phyloP scores from a whole-genome alignment of 768 basidiomycete genomes.

The Pleurotus giganteus region DNA sequence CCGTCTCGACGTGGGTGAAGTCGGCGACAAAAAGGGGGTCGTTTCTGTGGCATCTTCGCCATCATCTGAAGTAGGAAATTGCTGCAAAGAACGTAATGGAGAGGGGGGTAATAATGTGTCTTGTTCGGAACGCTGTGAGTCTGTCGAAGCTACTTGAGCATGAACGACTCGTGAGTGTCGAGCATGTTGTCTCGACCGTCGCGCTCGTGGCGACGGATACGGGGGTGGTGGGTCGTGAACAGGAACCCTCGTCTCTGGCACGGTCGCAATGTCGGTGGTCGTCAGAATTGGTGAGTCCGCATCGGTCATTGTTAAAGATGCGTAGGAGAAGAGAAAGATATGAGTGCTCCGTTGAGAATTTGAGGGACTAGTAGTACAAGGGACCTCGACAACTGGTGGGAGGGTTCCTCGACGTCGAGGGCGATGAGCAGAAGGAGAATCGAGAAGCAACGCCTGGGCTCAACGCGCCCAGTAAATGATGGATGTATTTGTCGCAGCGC shows the following conservation, averaged over 20 bases:
- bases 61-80: constrained; percentile 23
- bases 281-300: not conserved
- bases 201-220: constrained; percentile 43
- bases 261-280: not conserved
- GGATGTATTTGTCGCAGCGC: no score
- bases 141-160: constrained; percentile 27
- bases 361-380: no score
- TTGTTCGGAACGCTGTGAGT: constrained; percentile 30
- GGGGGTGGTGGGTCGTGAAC: constrained; percentile 65
- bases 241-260: not conserved
- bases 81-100: constrained; percentile 17
- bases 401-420: no score
- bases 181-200: constrained; percentile 38
- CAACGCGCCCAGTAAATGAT: no score
- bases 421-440: no score
- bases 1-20: constrained; percentile 20
- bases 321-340: no score
- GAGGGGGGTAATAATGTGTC: constrained; percentile 19
- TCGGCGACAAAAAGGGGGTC: constrained; percentile 43
- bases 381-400: no score
- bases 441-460: no score
- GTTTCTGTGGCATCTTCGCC: constrained; percentile 38
- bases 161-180: constrained; percentile 26
- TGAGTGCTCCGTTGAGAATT: no score
- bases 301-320: constrained; percentile 1